These are phyloP conservation scores for Metschnikowia koreensis DNA, from an alignment of 805 yeast species.

Conservation along the genomic window DNA sequence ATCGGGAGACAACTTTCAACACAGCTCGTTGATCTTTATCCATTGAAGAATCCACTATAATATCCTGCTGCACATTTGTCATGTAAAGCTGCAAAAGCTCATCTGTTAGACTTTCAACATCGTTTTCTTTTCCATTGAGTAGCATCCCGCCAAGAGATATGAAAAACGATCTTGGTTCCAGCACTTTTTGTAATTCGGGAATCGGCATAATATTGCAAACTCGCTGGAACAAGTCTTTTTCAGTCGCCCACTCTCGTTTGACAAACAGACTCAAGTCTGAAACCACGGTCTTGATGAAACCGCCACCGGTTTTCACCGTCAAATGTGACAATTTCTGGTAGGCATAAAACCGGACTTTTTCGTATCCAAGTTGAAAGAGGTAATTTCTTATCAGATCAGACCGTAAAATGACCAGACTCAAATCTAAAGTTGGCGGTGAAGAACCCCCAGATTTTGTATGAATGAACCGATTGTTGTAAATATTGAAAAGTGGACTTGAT, in stretches of 20 bases:
- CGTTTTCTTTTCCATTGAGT: slow-evolving; percentile 20
- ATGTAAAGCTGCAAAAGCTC: slow-evolving; percentile 32
- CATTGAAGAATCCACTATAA: slow-evolving; percentile 7
- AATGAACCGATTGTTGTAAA: neutral
- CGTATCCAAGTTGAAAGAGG: slow-evolving; percentile 34
- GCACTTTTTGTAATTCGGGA: slow-evolving; percentile 1
- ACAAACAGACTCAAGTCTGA: slow-evolving; percentile 33
- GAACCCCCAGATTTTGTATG: neutral
- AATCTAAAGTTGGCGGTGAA: neutral
- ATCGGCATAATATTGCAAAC: neutral
- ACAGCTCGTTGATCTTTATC: slow-evolving; percentile 10
- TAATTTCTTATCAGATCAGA: slow-evolving; percentile 34
- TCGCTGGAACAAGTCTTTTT: slow-evolving; percentile 10
- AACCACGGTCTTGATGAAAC: slow-evolving; percentile 32
- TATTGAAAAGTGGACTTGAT: neutral
- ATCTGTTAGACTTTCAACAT: slow-evolving; percentile 28
- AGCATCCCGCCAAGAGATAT: slow-evolving; percentile 29
- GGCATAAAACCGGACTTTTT: slow-evolving; percentile 30
- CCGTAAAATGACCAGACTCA: slow-evolving; percentile 4
- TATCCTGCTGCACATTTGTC: slow-evolving; percentile 16
- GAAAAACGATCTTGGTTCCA: slow-evolving; percentile 24
- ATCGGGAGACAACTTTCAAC: slow-evolving; percentile 23
- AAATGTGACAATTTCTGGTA: slow-evolving; percentile 32
- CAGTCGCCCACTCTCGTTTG: slow-evolving; percentile 26
- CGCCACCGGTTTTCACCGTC: slow-evolving; percentile 31